Evolutionary conservation across 306 rosid species (phyloP), one percentile per base, ranked within the genome.

Genomic region (Rosa lucieae): DNA sequence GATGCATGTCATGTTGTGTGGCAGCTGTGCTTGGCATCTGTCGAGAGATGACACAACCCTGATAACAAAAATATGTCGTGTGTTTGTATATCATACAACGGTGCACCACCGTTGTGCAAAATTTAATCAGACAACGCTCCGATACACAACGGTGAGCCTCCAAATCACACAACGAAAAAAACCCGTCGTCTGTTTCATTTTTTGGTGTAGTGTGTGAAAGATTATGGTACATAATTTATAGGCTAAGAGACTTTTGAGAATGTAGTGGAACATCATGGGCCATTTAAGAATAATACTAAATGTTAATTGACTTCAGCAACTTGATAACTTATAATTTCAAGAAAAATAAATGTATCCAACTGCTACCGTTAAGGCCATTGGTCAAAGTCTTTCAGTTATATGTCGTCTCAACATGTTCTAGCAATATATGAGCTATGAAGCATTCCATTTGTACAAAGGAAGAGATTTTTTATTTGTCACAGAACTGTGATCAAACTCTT

Each of bases 231-330:
- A 5, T 51, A 51, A 51, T 15, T 15, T 51, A 51, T 14, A 51
- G 56, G n/a, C 2, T 51, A 13, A 3, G 4, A 51, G 13, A 51
- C 18, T 15, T 4, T 51, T 13, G 5, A 51, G n/a, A 51, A 51
- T 51, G 1, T 12, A 14, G 20, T 4, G 18, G 56, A 14, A 42
- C 13, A 40, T n/a, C 42, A 39, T 39, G 5, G 42, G 20, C 51
- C 17, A 39, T 12, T 42, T 3, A 20, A 40, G 72, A 2, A 68
- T 40, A 10, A 63, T 35, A 29, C 15, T 32, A 63, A 39, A 39
- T 94, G 70, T 26, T 23, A 59, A n/a, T 9, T 59, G 14, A 3
- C 42, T 29, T 63, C 68, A 63, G 15, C 42, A 26, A 6, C 42
- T 62, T 62, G 40, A 23, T 63, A 63, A 63, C 15, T 67, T 10